Percentiles rank a stretch among this genome's conserved stretches.
Conservation (phyloP, 495 filamentous ascomycete species). For the Chlorociboria aeruginascens region DNA sequence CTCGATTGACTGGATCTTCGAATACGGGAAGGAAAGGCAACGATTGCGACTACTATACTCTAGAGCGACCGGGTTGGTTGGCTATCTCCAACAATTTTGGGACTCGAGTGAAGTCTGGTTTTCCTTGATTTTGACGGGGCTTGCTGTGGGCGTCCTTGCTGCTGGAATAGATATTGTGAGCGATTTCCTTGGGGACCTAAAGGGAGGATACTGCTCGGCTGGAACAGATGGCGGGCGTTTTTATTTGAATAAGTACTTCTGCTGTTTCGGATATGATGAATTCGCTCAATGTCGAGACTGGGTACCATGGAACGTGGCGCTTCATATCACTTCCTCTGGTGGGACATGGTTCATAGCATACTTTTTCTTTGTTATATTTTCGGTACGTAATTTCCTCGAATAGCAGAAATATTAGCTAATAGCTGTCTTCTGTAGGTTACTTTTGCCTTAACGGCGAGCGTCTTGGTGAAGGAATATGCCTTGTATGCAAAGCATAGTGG, state of each 20-base stretch:
- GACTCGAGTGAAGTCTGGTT: slow-evolving; percentile 90
- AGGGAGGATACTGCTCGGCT: slow-evolving; percentile 76
- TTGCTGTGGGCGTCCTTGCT: slow-evolving; percentile 73
- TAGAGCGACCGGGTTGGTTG: slow-evolving; percentile 56
- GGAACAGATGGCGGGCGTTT: slow-evolving; percentile 68
- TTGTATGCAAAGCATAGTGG: slow-evolving; percentile 89
- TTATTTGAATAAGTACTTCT: slow-evolving; percentile 83
- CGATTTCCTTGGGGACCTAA: slow-evolving; percentile 89
- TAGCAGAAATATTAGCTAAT: background rate
- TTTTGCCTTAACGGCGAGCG: slow-evolving; percentile 67
- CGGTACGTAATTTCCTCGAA: slow-evolving; percentile 37
- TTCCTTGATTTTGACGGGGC: slow-evolving; percentile 60
- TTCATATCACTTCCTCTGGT: slow-evolving; percentile 49
- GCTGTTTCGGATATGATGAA: slow-evolving; percentile 82
- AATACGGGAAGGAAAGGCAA: slow-evolving; percentile 94
- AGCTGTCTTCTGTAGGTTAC: slow-evolving; percentile 42
- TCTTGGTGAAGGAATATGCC: slow-evolving; percentile 75
- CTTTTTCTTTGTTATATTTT: slow-evolving; percentile 70
- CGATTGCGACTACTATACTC: slow-evolving; percentile 64
- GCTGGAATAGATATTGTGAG: slow-evolving; percentile 86
- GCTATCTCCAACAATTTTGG: slow-evolving; percentile 55
- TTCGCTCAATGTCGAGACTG: slow-evolving; percentile 68
- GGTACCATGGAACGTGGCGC: slow-evolving; percentile 69
- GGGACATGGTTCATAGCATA: slow-evolving; percentile 77
- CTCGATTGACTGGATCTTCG: slow-evolving; percentile 99